A percentile compares a stretch with the other conserved stretches of the same genome.
Evolutionary conservation across 2,329 filamentous ascomycete genomes (phyloP).

Genomic region (Tricladium varicosporioides): DNA sequence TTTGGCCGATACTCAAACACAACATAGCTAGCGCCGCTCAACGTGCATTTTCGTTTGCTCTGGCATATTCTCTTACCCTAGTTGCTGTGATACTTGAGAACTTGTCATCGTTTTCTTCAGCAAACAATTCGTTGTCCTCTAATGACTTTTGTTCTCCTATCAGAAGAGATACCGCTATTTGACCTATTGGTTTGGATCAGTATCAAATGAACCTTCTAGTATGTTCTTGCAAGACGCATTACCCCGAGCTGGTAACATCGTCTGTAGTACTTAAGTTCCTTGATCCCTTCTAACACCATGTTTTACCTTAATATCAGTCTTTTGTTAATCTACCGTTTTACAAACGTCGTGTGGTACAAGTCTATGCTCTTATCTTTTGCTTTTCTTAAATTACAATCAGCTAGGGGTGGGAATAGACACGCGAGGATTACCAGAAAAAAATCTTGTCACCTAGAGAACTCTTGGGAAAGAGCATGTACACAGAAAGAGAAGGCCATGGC

Average conservation of each 20-base stretch:
- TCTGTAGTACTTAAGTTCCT: not conserved
- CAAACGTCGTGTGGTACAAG: not conserved
- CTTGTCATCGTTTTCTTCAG: conserved; percentile 2
- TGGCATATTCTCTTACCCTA: not conserved
- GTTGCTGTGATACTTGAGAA: not conserved
- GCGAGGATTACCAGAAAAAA: too few relatives aligned
- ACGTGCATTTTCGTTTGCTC: too few relatives aligned
- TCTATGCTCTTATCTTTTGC: not conserved
- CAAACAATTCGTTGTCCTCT: conserved; percentile 7
- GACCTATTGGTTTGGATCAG: not conserved
- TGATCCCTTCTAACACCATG: not conserved
- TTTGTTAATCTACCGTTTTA: not conserved
- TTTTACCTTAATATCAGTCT: not conserved
- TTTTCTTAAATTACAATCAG: not conserved
- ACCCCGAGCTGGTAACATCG: not conserved
- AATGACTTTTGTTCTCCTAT: not conserved
- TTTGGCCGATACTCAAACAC: conserved; percentile 2
- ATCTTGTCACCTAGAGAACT: too few relatives aligned
- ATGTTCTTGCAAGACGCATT: not conserved
- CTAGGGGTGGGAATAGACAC: too few relatives aligned
- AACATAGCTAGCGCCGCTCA: not conserved
- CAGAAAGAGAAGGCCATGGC: not conserved
- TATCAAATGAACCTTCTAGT: not conserved
- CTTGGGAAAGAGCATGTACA: not conserved
- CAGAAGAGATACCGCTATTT: not conserved